Evolutionary conservation across 1,284 basidiomycete species (phyloP).

Genomic region (Ustilago xerochloae): DNA sequence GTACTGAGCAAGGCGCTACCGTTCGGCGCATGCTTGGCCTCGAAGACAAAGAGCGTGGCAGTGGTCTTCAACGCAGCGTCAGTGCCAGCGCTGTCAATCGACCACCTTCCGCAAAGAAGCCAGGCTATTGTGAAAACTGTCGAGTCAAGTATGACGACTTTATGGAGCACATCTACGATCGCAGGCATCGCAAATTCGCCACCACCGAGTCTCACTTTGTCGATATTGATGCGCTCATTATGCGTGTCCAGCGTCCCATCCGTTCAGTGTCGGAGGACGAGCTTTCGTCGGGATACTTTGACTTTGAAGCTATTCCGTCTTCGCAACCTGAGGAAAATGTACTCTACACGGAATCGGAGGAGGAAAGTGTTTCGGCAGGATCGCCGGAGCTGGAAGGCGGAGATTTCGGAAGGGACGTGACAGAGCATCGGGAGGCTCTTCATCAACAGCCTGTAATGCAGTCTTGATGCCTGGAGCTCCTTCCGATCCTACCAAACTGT

Average conservation of each 20-base stretch:
- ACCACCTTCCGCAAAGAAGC: conserved; percentile 78
- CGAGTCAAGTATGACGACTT: conserved; percentile 90
- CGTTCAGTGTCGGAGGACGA: conserved; percentile 31
- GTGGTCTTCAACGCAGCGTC: conserved; percentile 36
- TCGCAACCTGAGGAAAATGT: conserved; percentile 41
- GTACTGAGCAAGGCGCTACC: conserved; percentile 35
- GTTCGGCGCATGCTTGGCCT: conserved; percentile 60
- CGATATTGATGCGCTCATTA: conserved; percentile 82
- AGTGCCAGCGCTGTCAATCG: conserved; percentile 45
- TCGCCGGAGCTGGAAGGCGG: conserved; percentile 16
- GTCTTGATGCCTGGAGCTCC: too few relatives aligned
- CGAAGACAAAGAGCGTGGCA: conserved; percentile 25
- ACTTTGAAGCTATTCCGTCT: conserved; percentile 37
- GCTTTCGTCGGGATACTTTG: conserved; percentile 24
- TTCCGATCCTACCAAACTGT: too few relatives aligned
- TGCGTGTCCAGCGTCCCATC: conserved; percentile 73
- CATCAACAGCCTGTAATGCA: not conserved
- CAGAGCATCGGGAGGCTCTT: not conserved
- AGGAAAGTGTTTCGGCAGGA: conserved; percentile 34
- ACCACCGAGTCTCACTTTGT: conserved; percentile 81
- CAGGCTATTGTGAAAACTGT: conserved; percentile 98
- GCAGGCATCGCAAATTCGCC: conserved; percentile 88
- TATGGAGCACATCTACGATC: conserved; percentile 82
- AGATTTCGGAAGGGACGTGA: not conserved
- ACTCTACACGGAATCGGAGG: conserved; percentile 30